A percentile compares a stretch with the other conserved stretches of the same genome.
Evolutionary conservation across 2,329 filamentous ascomycete genomes (phyloP).

Genomic region (Falciphora oryzae): DNA sequence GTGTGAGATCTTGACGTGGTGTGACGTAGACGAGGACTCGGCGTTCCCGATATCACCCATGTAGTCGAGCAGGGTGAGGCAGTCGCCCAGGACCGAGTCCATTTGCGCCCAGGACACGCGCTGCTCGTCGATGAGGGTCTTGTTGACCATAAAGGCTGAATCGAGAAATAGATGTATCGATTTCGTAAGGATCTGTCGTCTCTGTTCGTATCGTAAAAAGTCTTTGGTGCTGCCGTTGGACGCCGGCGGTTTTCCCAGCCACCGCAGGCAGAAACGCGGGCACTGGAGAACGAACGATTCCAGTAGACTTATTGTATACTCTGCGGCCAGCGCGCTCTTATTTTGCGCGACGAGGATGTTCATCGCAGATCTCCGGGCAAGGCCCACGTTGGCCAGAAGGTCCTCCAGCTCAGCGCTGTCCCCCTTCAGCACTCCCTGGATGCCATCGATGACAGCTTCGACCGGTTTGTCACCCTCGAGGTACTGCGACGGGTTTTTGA

Average conservation of each 20-base stretch:
- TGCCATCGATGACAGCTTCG: slow-evolving; percentile 42
- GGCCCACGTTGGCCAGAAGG: slow-evolving; percentile 50
- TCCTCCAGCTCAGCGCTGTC: slow-evolving; percentile 56
- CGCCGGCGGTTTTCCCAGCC: slow-evolving; percentile 53
- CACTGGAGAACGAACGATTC: slow-evolving; percentile 52
- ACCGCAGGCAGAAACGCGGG: slow-evolving; percentile 54
- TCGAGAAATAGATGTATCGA: slow-evolving; percentile 54
- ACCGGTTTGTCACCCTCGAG: slow-evolving; percentile 36
- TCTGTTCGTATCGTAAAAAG: slow-evolving; percentile 55
- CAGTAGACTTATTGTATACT: slow-evolving; percentile 27
- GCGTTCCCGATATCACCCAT: slow-evolving; percentile 35
- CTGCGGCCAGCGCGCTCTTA: slow-evolving; percentile 13
- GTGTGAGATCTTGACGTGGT: slow-evolving; percentile 63
- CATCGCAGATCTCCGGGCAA: slow-evolving; percentile 48
- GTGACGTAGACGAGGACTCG: slow-evolving; percentile 27
- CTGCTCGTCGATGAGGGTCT: slow-evolving; percentile 42
- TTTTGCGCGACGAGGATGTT: slow-evolving; percentile 32
- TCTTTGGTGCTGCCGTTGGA: slow-evolving; percentile 49
- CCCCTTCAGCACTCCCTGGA: slow-evolving; percentile 56
- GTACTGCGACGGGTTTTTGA: slow-evolving; percentile 38
- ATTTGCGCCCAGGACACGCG: slow-evolving; percentile 47
- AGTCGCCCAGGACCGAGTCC: slow-evolving; percentile 54
- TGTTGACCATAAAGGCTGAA: slow-evolving; percentile 51
- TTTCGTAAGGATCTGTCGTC: slow-evolving; percentile 46
- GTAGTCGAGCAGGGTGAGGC: slow-evolving; percentile 45